Percentiles rank a stretch among this genome's conserved stretches.
Conservation (phyloP, 2,329 filamentous ascomycete species). For the Colletotrichum tanaceti region DNA sequence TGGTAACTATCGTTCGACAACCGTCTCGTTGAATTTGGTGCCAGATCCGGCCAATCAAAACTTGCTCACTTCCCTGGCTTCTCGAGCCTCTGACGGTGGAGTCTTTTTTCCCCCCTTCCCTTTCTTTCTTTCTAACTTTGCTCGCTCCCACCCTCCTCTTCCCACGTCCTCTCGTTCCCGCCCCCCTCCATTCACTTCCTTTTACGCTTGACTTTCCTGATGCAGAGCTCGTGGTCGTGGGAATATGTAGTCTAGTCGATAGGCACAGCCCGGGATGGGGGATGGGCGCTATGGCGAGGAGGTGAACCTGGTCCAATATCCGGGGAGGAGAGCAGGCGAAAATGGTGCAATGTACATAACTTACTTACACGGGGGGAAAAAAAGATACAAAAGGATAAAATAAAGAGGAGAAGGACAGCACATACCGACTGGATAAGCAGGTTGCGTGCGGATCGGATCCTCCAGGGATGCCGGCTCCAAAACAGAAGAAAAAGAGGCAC, state of each 20-base stretch:
- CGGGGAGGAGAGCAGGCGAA: constrained; percentile 4
- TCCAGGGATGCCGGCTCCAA: constrained; percentile 2
- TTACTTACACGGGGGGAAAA: constrained; percentile 16
- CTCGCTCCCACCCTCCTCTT: constrained; percentile 36
- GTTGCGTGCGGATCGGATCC: background rate
- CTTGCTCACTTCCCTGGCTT: constrained; percentile 53
- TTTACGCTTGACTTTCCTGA: constrained; percentile 26
- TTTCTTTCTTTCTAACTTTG: constrained; percentile 7
- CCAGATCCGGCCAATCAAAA: constrained; percentile 56
- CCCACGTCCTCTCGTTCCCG: too few species aligned
- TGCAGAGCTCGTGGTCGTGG: constrained; percentile 18
- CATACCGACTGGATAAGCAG: background rate
- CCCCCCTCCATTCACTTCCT: too few species aligned
- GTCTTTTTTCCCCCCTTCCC: background rate
- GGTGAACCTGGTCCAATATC: constrained; percentile 21
- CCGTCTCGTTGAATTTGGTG: constrained; percentile 40
- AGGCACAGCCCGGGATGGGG: background rate
- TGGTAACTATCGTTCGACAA: constrained; percentile 34
- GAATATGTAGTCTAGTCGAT: background rate
- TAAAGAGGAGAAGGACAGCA: background rate
- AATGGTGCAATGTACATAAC: background rate
- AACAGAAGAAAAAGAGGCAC: background rate
- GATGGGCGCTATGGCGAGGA: background rate
- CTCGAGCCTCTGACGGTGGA: constrained; percentile 39
- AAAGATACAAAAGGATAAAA: too few species aligned